A percentile compares a stretch with the other conserved stretches of the same genome.
Conservation (phyloP, 1,284 basidiomycete genomes). For the Rhodotorula sp. region DNA sequence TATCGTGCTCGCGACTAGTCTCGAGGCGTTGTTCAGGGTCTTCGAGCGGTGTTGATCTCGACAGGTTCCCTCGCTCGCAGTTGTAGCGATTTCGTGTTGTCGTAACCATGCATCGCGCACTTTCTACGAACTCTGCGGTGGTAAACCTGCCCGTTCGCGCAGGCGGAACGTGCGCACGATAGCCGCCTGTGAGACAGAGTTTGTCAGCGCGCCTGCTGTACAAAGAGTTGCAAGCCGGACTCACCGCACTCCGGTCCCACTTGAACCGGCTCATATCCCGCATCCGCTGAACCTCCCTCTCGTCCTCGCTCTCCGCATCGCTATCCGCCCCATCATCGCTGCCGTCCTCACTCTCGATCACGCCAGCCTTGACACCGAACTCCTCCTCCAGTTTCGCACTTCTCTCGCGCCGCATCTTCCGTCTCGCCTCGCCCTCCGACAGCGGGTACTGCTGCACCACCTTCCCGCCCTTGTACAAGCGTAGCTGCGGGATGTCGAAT, state of each 20-base stretch:
- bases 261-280: conserved; percentile 14
- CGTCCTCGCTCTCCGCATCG: conserved; percentile 30
- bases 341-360: not conserved
- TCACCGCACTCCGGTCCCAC: conserved; percentile 29
- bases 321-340: not conserved
- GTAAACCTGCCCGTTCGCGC: not conserved
- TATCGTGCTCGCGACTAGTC: conserved; percentile 75
- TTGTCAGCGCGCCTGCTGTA: not conserved
- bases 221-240: not conserved
- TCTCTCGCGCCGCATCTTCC: not conserved
- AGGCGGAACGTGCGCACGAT: conserved; percentile 16
- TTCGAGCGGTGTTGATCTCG: conserved; percentile 47
- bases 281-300: conserved; percentile 24
- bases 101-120: not conserved
- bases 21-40: conserved; percentile 84
- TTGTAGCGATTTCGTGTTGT: not conserved
- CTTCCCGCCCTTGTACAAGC: conserved; percentile 23
- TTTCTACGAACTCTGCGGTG: not conserved
- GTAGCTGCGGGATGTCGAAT: conserved; percentile 26
- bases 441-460: conserved; percentile 17
- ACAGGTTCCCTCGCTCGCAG: not conserved
- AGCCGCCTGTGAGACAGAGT: not conserved
- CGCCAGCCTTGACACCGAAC: not conserved
- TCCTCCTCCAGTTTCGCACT: not conserved
- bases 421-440: conserved; percentile 12